phyloP scores from a whole-genome alignment of 805 yeast genomes.

The Candida namnaoensis region DNA sequence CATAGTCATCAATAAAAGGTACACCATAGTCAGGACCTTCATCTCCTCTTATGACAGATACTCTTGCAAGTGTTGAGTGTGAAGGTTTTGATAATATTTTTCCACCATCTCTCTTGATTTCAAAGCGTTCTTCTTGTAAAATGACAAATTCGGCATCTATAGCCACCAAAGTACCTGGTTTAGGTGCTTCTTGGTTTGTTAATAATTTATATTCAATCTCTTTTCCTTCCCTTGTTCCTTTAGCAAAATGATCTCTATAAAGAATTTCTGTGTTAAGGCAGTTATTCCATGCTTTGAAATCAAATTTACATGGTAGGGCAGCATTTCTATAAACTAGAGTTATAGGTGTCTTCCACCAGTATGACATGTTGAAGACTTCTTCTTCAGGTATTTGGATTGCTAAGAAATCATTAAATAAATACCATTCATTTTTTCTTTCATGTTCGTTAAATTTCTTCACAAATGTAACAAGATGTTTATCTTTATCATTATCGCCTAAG shows the following conservation, averaged over 20 bases:
- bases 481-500: constrained; percentile 31
- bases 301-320: constrained; percentile 31
- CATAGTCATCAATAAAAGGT: constrained; percentile 91
- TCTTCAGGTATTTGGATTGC: constrained; percentile 66
- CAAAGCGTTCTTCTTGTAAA: constrained; percentile 68
- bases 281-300: constrained; percentile 37
- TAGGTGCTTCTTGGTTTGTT: constrained; percentile 63
- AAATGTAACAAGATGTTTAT: constrained; percentile 53
- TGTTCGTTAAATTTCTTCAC: constrained; percentile 32
- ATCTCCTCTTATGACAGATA: constrained; percentile 75
- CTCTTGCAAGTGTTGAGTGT: constrained; percentile 72
- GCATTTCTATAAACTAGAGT: constrained; percentile 55
- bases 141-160: constrained; percentile 96
- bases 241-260: constrained; percentile 68
- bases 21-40: constrained; percentile 56
- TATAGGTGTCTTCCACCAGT: constrained; percentile 81
- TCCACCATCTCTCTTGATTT: constrained; percentile 65
- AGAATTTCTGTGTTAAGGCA: constrained; percentile 55
- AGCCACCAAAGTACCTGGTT: constrained; percentile 71
- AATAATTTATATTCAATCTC: constrained; percentile 61
- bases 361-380: constrained; percentile 68
- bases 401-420: constrained; percentile 82
- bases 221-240: constrained; percentile 49
- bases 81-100: constrained; percentile 68
- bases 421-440: constrained; percentile 45